Conservation (phyloP, 352 stramenopile genomes). For the Peronosclerospora sorghi region DNA sequence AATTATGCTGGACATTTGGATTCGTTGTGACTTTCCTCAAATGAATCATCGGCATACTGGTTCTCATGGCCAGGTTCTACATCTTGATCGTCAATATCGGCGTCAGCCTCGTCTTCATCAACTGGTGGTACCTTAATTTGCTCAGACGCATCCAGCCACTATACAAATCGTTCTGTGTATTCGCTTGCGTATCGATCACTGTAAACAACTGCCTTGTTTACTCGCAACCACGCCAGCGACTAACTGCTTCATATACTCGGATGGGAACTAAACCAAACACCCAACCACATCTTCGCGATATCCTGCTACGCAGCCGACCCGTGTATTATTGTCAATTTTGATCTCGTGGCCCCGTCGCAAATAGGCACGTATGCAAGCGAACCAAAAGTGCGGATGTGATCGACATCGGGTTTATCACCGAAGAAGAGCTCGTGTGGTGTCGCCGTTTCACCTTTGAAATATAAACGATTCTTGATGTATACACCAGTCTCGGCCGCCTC, state of each 20-base stretch:
- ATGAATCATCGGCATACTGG: too few relatives aligned
- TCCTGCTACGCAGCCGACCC: conserved; percentile 2
- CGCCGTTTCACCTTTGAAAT: background rate
- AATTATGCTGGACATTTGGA: too few relatives aligned
- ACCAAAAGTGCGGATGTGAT: conserved; percentile 4
- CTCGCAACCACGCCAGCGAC: conserved; percentile 1
- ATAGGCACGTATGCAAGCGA: conserved; percentile 1
- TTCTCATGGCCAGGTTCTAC: too few relatives aligned
- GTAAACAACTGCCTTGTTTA: conserved; percentile 2
- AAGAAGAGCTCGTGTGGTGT: background rate
- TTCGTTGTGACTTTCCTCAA: too few relatives aligned
- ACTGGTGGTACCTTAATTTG: background rate
- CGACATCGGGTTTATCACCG: background rate
- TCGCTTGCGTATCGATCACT: background rate
- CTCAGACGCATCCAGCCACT: background rate
- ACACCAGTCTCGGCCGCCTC: conserved; percentile 1
- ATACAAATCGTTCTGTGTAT: background rate
- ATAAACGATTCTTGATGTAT: conserved; percentile 5
- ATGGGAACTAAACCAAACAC: conserved; percentile 6
- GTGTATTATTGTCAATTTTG: background rate
- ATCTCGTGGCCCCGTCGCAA: too few relatives aligned
- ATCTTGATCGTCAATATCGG: too few relatives aligned
- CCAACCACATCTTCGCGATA: conserved; percentile 5
- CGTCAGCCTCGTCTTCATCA: background rate
- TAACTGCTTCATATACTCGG: background rate